phyloP scores from a whole-genome alignment of 768 basidiomycete genomes.

The Sarcodon sp. region DNA sequence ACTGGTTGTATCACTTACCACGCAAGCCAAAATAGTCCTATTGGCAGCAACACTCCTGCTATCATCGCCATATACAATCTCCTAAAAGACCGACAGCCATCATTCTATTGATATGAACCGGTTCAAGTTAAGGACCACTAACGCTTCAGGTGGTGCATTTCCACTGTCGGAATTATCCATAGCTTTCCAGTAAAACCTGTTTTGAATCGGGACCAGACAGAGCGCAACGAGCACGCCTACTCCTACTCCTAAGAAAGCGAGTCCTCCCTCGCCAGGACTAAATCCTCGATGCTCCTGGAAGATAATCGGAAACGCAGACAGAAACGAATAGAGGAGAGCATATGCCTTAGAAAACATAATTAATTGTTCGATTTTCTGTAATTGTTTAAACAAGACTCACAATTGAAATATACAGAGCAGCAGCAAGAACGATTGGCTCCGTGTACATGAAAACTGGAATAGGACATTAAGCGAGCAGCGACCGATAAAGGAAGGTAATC shows the following conservation, averaged over 20 bases:
- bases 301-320: slow-evolving; percentile 49
- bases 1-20: slow-evolving; percentile 30
- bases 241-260: slow-evolving; percentile 55
- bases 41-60: slow-evolving; percentile 37
- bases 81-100: slow-evolving; percentile 15
- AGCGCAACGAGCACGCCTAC: slow-evolving; percentile 41
- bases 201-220: slow-evolving; percentile 37
- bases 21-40: slow-evolving; percentile 57
- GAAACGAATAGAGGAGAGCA: slow-evolving; percentile 50
- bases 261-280: slow-evolving; percentile 38
- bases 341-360: slow-evolving; percentile 21
- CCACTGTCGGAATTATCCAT: slow-evolving; percentile 35
- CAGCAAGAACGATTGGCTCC: slow-evolving; percentile 49
- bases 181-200: slow-evolving; percentile 35
- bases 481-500: slow-evolving; percentile 5
- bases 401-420: slow-evolving; percentile 47
- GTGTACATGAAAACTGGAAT: slow-evolving; percentile 41
- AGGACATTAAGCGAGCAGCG: not conserved
- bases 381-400: no score
- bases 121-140: slow-evolving; percentile 8
- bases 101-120: not conserved
- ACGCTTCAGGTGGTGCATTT: slow-evolving; percentile 49
- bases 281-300: slow-evolving; percentile 42
- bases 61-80: slow-evolving; percentile 47
- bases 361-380: no score